Evolutionary conservation across 495 filamentous ascomycete species (phyloP).

Genomic region (Thermochaetoides thermophila): DNA sequence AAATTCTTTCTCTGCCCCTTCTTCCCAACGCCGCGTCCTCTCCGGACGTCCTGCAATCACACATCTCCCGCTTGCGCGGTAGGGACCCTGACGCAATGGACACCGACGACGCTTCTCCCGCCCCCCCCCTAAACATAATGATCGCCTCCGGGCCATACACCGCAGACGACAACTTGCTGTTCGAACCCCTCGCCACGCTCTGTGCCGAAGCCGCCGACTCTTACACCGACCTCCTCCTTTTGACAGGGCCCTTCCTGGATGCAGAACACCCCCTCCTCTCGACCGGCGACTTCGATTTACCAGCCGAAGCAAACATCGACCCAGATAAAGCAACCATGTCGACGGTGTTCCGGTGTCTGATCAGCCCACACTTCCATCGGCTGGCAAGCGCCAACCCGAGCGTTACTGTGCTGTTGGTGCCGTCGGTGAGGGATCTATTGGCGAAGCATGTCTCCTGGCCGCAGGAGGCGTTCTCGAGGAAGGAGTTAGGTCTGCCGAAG

Average conservation of each 20-base stretch:
- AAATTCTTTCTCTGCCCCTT: slow-evolving; percentile 59
- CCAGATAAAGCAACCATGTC: slow-evolving; percentile 65
- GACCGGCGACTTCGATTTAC: slow-evolving; percentile 80
- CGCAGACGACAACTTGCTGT: slow-evolving; percentile 76
- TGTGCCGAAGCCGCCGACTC: slow-evolving; percentile 60
- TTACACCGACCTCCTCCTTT: slow-evolving; percentile 64
- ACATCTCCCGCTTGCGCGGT: slow-evolving; percentile 48
- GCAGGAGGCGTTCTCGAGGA: slow-evolving; percentile 62
- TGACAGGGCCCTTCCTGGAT: slow-evolving; percentile 82
- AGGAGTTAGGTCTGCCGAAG: slow-evolving; percentile 59
- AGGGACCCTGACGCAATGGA: slow-evolving; percentile 45
- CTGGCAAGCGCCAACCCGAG: slow-evolving; percentile 54
- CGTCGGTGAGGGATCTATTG: slow-evolving; percentile 73
- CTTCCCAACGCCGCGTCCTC: slow-evolving; percentile 53
- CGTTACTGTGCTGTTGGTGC: slow-evolving; percentile 69
- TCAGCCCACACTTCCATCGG: slow-evolving; percentile 49
- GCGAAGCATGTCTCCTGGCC: slow-evolving; percentile 80
- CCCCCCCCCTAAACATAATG: slow-evolving; percentile 55
- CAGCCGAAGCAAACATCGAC: slow-evolving; percentile 49
- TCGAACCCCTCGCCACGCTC: slow-evolving; percentile 69
- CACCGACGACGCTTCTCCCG: slow-evolving; percentile 36
- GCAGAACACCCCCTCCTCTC: slow-evolving; percentile 80
- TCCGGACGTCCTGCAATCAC: slow-evolving; percentile 40
- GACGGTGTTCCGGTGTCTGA: slow-evolving; percentile 68
- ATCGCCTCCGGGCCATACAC: slow-evolving; percentile 82